A percentile compares a stretch with the other conserved stretches of the same genome.
phyloP scores from a whole-genome alignment of 352 stramenopile genomes.

The Globisporangium abappressorium region DNA sequence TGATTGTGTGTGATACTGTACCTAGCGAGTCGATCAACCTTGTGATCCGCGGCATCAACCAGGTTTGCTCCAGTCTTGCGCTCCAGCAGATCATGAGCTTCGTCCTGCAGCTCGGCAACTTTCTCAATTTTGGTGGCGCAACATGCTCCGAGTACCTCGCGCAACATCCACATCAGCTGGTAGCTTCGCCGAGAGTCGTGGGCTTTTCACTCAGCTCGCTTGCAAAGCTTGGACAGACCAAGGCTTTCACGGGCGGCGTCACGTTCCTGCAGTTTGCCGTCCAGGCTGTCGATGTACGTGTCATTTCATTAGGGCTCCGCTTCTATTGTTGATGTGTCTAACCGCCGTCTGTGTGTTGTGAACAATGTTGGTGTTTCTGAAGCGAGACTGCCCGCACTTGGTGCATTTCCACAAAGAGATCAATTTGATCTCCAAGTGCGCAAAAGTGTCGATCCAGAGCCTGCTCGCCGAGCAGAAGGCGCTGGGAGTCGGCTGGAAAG shows the following conservation, averaged over 20 bases:
- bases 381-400: conserved; percentile 65
- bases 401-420: conserved; percentile 62
- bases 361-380: neutral
- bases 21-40: conserved; percentile 57
- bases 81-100: conserved; percentile 66
- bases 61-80: conserved; percentile 63
- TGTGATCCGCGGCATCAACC: conserved; percentile 61
- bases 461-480: conserved; percentile 54
- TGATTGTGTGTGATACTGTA: neutral
- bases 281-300: conserved; percentile 59
- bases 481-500: conserved; percentile 53
- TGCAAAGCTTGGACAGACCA: conserved; percentile 76
- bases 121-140: conserved; percentile 55
- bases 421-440: conserved; percentile 57
- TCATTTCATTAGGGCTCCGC: neutral
- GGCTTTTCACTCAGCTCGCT: conserved; percentile 79
- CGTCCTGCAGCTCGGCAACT: conserved; percentile 72
- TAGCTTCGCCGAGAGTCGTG: conserved; percentile 23
- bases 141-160: neutral
- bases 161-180: neutral
- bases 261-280: conserved; percentile 82
- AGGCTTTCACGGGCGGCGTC: conserved; percentile 67
- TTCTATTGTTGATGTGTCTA: neutral
- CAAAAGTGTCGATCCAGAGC: conserved; percentile 58
- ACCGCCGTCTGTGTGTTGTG: neutral